Base-by-base conservation (phyloP, 305 asterid species). In the Solanum aculeatissimum region DNA sequence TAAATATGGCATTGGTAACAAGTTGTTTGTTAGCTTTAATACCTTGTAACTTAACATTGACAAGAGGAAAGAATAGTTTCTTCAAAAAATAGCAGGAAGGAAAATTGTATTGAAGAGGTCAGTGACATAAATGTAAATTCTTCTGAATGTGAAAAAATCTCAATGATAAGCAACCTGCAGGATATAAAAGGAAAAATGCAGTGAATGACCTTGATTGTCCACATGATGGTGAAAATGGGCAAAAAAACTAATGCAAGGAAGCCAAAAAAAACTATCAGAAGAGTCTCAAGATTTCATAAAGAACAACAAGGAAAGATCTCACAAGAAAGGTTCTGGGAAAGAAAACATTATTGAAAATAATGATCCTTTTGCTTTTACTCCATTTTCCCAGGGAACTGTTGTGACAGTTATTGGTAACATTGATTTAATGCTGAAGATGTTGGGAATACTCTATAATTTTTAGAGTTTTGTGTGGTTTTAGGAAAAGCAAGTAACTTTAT, bases 381-480 rank as follows among this genome's bases (percentile, higher is more conserved):
- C 85, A 25, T 85, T 93, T 88, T 97, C 97, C 14, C 74, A 83
- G 80, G 97, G 96, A 70, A 78, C 58, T 81, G 94, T 89, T 86
- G 69, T 96, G 91, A 85, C 86, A 80, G 84, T 84, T 45, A 91
- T 96, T 57, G 89, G 87, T 85, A 93, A 93, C 57, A 82, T 91
- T 85, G 94, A 89, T 80, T 78, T 95, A 70, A 82, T 78, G 1
- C 51, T 88, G 23, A 91, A 84, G 96, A 92, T 82, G 85, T 90
- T 84, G 99, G 98, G 66, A 89, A 92, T 40, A 95, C 93, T 63
- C 84, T 95, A 84, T 98, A 96, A 88, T 96, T 96, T 88, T 85
- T 95, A 84, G 98, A 96, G 86, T 96, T 96, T 85, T 95, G 95
- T 89, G 86, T 91, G 84, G 91, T 83, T 80, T 96, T 94, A 66